phyloP scores from a whole-genome alignment of 306 rosid genomes.

The Prunus dulcis region DNA sequence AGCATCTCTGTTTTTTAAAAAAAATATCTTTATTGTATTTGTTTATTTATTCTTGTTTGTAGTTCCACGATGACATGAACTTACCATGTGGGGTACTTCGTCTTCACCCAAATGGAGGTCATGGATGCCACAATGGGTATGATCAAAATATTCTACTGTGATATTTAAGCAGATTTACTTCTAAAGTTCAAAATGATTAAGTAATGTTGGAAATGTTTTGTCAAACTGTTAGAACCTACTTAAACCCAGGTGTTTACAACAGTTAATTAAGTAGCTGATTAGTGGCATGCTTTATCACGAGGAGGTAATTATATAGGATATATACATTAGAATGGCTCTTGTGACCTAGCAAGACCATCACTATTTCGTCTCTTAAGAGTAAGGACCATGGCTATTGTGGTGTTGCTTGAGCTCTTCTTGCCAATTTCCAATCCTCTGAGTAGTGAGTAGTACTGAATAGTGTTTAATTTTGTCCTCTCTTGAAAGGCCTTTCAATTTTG shows the following conservation, averaged over 20 bases:
- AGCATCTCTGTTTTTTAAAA: background rate
- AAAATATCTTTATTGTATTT: background rate
- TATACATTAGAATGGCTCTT: background rate
- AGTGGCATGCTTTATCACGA: background rate
- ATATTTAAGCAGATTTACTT: background rate
- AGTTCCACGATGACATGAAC: constrained; percentile 89
- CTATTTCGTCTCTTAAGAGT: background rate
- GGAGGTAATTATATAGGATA: background rate
- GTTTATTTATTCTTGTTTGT: constrained; percentile 22
- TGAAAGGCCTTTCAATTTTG: background rate
- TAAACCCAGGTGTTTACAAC: background rate
- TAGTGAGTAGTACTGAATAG: background rate
- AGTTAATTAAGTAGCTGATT: background rate
- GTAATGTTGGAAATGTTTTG: background rate
- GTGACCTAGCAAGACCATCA: background rate
- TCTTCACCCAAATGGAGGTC: constrained; percentile 73
- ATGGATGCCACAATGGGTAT: constrained; percentile 87
- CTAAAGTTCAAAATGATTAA: too few species aligned
- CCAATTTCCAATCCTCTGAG: background rate
- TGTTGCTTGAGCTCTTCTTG: background rate
- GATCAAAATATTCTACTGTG: background rate
- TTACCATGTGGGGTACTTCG: constrained; percentile 96
- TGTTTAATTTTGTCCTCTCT: background rate
- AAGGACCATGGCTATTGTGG: background rate
- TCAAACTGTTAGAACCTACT: background rate